Base-by-base conservation (phyloP, 805 yeast genomes). In the Myxozyma mucilagina region DNA sequence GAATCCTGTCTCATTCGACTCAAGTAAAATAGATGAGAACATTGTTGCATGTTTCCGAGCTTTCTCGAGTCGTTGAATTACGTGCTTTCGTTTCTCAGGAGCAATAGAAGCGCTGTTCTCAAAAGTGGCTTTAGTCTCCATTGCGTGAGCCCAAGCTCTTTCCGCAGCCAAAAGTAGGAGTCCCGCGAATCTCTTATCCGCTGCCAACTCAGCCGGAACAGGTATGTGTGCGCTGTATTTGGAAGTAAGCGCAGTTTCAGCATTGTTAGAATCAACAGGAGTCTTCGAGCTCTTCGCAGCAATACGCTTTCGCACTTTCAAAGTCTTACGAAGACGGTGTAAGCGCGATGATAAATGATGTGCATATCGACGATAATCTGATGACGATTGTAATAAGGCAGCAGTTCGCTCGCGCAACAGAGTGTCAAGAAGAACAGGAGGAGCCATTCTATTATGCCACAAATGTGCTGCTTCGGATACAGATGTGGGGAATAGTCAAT, bases 301-400 rank as follows among this genome's bases (percentile, higher is more conserved):
- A 88, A 70, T 80, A 82, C 34, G 59, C 14, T 86, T 83, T 57
- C 86, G 82, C 61, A 92, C 76, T 57, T 79, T 79, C 57, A 88
- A 78, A 38, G 82, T 83, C 60, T 82, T 85, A 70, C 93, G 89
- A 65, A 89, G 76, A 60, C 83, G 83, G 57, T 82, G 82, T 58
- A 91, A 72, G 59, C 82, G 80, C 65, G 83, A 81, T 61, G 86
- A 84, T 57, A 86, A 72, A 67, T 84, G 80, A 56, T 78, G 80
- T 70, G 96, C 86, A 68, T 88, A 87, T 66, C 83, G 84, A 49
- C 80, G 82, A 71, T 76, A 90, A 69, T 91, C 97, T 16, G 81
- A 82, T 0, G 89, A 79, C 3, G 90, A 80, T 67, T 83, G 83
- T 57, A 90, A 78, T 67, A 84, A 82, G 13, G 85, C 85, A 56